Base-by-base conservation (phyloP, 2,329 filamentous ascomycete genomes). In the Colletotrichum theobromicola region DNA sequence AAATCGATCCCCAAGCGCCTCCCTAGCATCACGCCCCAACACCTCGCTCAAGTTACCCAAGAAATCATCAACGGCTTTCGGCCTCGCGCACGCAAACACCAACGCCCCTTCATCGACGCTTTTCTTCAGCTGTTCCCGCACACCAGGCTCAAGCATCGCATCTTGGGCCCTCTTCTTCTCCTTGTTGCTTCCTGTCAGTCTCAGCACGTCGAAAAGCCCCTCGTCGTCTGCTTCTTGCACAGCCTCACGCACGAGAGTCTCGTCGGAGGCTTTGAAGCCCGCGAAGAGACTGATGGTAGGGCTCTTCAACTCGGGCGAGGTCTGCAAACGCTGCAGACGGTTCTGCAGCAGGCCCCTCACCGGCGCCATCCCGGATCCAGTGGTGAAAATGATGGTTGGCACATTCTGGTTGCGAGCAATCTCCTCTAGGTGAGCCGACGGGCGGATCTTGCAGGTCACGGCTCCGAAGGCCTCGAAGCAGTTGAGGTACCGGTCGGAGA, bases 61-160 rank as follows among this genome's bases (percentile, higher is more conserved):
- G 30, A 75, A 74, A 35, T 73, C 70, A 7, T 75, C 73, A 16
- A 75, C 73, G 4, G 73, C 73, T 61, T 30, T 53, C 24, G 73
- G 73, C n/a, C 73, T 37, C 37, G 73, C 73, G 35, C 73, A 75
- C 5, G 73, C 73, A 62, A 75, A 75, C 26, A 75, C 73, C 18
- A 75, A 35, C 7, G 73, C 73, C n/a, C 73, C 65, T 5, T 61
- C 24, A 26, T 65, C 65, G 13, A 75, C 35, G n/a, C 28, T 74
- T n/a, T 70, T 62, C 32, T 58, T 66, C 5, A 75, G 42, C 24
- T 55, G 30, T n/a, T 75, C 70, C 18, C 70, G 24, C 7, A 75
- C 26, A 8, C 26, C 65, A 4, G 53, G 42, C 50, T 75, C 70
- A 15, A 75, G 65, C 73, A 75, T 75, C 26, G 65, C 73, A 42